Conservation (phyloP, 2,329 filamentous ascomycete genomes). For the Aspergillus tamarii region DNA sequence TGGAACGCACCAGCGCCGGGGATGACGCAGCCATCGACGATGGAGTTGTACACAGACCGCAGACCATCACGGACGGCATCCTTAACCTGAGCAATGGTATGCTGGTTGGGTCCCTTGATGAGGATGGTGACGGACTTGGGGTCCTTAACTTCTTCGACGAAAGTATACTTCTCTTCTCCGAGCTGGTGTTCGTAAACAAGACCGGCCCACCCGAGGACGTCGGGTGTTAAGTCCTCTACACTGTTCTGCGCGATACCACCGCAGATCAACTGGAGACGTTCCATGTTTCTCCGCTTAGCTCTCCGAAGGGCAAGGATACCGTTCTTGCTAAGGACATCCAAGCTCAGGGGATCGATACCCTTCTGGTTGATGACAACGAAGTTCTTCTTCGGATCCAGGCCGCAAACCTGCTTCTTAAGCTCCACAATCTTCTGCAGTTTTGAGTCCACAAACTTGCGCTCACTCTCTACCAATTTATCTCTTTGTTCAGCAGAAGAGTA, state of each 20-base stretch:
- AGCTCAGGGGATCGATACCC: conserved; percentile 93
- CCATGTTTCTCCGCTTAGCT: conserved; percentile 99
- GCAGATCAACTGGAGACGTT: conserved; percentile 91
- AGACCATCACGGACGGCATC: conserved; percentile 95
- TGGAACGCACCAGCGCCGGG: conserved; percentile 96
- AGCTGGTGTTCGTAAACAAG: conserved; percentile 96
- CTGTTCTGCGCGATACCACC: conserved; percentile 93
- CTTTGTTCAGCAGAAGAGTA: conserved; percentile 96
- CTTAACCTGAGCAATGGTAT: conserved; percentile 95
- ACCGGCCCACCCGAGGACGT: conserved; percentile 92
- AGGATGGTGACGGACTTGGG: conserved; percentile 96
- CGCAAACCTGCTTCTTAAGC: conserved; percentile 96
- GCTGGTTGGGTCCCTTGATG: conserved; percentile 96
- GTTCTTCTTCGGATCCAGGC: conserved; percentile 86
- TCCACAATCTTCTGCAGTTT: conserved; percentile 98
- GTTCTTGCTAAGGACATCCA: conserved; percentile 97
- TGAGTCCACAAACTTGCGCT: conserved; percentile 91
- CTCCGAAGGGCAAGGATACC: conserved; percentile 91
- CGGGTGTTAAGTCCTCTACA: conserved; percentile 86
- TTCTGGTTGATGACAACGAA: conserved; percentile 99
- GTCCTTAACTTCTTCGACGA: conserved; percentile 97
- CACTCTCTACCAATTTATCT: conserved; percentile 96
- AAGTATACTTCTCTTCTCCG: conserved; percentile 98
- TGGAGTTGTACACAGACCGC: conserved; percentile 98
- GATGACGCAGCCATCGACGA: conserved; percentile 95